A percentile compares a stretch with the other conserved stretches of the same genome.
phyloP scores from a whole-genome alignment of 2,329 filamentous ascomycete species.

The Cladosporium sp. region DNA sequence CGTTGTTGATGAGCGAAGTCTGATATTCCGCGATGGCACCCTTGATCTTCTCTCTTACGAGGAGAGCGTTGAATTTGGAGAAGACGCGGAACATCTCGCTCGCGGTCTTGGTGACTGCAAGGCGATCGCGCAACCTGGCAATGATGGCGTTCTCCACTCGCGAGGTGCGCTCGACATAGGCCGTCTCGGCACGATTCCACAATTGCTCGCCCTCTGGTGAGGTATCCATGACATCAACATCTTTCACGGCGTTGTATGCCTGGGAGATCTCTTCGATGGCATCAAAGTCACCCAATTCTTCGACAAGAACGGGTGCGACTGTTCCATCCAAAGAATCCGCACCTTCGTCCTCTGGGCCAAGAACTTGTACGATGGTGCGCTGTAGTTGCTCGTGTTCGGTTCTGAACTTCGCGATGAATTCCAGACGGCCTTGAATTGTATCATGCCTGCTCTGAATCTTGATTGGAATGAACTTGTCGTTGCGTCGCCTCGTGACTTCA shows the following conservation, averaged over 20 bases:
- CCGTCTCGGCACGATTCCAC: slow-evolving; percentile 91
- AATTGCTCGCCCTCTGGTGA: slow-evolving; percentile 81
- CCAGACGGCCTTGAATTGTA: slow-evolving; percentile 83
- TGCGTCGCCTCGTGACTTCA: slow-evolving; percentile 86
- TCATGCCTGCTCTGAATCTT: slow-evolving; percentile 86
- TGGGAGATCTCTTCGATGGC: slow-evolving; percentile 94
- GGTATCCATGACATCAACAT: slow-evolving; percentile 92
- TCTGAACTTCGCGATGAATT: slow-evolving; percentile 90
- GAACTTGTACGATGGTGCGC: slow-evolving; percentile 92
- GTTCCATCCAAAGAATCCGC: slow-evolving; percentile 52
- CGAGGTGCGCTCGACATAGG: slow-evolving; percentile 95
- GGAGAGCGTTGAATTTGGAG: slow-evolving; percentile 98
- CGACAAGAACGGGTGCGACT: slow-evolving; percentile 68
- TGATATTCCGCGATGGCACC: slow-evolving; percentile 98
- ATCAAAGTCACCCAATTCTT: slow-evolving; percentile 95
- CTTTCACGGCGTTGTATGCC: slow-evolving; percentile 88
- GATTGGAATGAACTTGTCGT: slow-evolving; percentile 98
- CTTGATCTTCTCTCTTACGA: slow-evolving; percentile 97
- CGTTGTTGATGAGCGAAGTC: slow-evolving; percentile 94
- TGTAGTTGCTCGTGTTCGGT: slow-evolving; percentile 97
- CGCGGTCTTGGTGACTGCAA: slow-evolving; percentile 92
- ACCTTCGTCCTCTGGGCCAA: slow-evolving; percentile 61
- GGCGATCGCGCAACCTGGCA: slow-evolving; percentile 80
- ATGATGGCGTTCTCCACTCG: slow-evolving; percentile 99
- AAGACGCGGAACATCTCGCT: slow-evolving; percentile 99